phyloP scores from a whole-genome alignment of 2,329 filamentous ascomycete genomes.

The Fusarium subtropicale region DNA sequence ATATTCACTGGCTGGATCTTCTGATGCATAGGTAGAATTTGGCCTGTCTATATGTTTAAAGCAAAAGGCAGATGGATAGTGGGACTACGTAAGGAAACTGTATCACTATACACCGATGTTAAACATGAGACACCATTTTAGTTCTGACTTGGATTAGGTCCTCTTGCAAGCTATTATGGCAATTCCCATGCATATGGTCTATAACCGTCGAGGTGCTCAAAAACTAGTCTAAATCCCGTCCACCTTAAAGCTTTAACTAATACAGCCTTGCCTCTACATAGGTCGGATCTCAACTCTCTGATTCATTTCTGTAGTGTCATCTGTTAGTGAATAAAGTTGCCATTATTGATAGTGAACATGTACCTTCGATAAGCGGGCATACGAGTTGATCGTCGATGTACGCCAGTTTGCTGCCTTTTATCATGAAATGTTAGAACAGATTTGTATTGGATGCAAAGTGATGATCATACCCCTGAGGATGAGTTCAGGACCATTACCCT shows the following conservation, averaged over 20 bases:
- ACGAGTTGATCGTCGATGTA: not conserved
- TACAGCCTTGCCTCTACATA: not conserved
- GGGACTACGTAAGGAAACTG: too few species aligned
- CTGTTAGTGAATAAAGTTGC: fast-evolving
- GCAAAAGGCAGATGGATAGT: too few species aligned
- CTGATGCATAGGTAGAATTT: too few species aligned
- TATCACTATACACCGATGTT: too few species aligned
- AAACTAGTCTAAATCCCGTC: too few species aligned
- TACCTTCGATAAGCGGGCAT: not conserved
- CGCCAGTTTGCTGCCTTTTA: not conserved
- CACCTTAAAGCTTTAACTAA: fast-evolving
- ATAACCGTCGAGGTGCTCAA: too few species aligned
- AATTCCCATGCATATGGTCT: not conserved
- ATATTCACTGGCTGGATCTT: too few species aligned
- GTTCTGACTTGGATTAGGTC: not conserved
- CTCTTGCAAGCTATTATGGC: not conserved
- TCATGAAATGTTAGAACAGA: not conserved
- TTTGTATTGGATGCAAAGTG: fast-evolving
- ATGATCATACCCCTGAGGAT: constrained; percentile 7
- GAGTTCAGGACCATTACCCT: not conserved
- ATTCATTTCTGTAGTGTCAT: not conserved
- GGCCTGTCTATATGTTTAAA: too few species aligned
- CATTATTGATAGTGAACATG: fast-evolving
- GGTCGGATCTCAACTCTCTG: not conserved
- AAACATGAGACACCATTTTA: too few species aligned